Base-by-base conservation (phyloP, 176 grass and related monocot species). In the Chrysopogon serrulatus region DNA sequence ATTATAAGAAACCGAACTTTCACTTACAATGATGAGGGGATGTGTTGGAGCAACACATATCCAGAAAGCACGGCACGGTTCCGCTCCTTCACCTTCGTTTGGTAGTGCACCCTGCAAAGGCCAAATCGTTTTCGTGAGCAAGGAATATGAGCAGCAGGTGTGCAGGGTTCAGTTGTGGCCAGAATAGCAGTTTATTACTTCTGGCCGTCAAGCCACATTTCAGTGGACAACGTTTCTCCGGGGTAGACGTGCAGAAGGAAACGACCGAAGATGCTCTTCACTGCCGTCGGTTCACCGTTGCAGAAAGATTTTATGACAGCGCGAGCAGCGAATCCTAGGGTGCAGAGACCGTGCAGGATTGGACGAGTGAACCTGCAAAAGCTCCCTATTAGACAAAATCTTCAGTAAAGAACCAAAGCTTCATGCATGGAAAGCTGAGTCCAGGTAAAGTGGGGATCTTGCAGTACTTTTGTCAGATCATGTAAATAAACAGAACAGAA, bases 231-330 rank as follows among this genome's bases (percentile, higher is more conserved):
- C 68, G 89, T 94, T 41, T 95, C 93, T 26, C 91, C 89, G 0
- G 96, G 93, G 21, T 93, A 98, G 42, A 96, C 96, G 40, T 94
- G 93, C 56, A 96, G 75, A 64, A 96, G 93, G 69, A 98, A 98
- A 23, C 93, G 77, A 2, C 96, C 89, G 23, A 92, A 95, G 71
- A 96, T 90, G 80, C 66, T 86, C 87, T 84, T 93, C 72, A 94
- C 85, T 4, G 56, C 73, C 8, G 89, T 30, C 49, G 89, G 87
- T 23, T 98, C 96, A 19, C 96, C 91, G 2, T 95, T 84, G 80
- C 89, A 90, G 51, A 95, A 81, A 66, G 72, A 94, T 84, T 85
- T 95, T 54, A 98, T 82, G 42, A 98, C 85, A 36, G 96, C 93
- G 47, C 96, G 71, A 60, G 86, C 42, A 21, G 93, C 80, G 56